A percentile compares a stretch with the other conserved stretches of the same genome.
Conservation (phyloP, 768 basidiomycete species). For the Mycena rebaudengoi region DNA sequence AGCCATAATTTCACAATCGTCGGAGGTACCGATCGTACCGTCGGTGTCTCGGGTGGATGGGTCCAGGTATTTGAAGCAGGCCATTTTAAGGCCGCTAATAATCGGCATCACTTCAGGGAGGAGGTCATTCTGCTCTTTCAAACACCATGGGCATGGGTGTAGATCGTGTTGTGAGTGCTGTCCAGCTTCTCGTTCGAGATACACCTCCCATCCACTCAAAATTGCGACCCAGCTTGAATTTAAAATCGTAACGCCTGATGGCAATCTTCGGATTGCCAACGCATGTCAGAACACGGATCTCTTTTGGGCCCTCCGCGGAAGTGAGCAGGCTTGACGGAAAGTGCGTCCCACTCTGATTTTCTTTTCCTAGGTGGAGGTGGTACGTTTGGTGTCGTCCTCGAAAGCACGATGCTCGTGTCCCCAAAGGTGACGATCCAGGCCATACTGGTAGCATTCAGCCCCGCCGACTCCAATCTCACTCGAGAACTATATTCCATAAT, state of each 20-base stretch:
- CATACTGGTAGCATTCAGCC: constrained; percentile 19
- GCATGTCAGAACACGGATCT: constrained; percentile 44
- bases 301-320: constrained; percentile 44
- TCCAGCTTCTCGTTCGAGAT: too few species aligned
- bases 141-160: constrained; percentile 34
- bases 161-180: constrained; percentile 30
- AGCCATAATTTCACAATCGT: constrained; percentile 29
- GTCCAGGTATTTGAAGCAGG: constrained; percentile 17
- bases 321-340: neutral
- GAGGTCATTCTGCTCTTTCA: constrained; percentile 28
- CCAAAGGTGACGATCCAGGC: constrained; percentile 27
- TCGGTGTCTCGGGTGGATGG: constrained; percentile 32
- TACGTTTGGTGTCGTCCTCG: constrained; percentile 32
- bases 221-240: constrained; percentile 43
- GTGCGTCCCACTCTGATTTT: neutral
- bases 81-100: neutral
- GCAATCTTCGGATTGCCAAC: constrained; percentile 42
- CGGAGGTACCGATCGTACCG: constrained; percentile 28
- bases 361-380: constrained; percentile 27
- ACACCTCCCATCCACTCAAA: too few species aligned
- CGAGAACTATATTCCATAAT: constrained; percentile 30
- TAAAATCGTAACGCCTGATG: constrained; percentile 48
- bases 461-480: constrained; percentile 10
- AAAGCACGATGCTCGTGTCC: constrained; percentile 24
- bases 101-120: constrained; percentile 25